Evolutionary conservation across 768 basidiomycete species (phyloP), one percentile per base, ranked within the genome.

Genomic region (Amanita phalloides): DNA sequence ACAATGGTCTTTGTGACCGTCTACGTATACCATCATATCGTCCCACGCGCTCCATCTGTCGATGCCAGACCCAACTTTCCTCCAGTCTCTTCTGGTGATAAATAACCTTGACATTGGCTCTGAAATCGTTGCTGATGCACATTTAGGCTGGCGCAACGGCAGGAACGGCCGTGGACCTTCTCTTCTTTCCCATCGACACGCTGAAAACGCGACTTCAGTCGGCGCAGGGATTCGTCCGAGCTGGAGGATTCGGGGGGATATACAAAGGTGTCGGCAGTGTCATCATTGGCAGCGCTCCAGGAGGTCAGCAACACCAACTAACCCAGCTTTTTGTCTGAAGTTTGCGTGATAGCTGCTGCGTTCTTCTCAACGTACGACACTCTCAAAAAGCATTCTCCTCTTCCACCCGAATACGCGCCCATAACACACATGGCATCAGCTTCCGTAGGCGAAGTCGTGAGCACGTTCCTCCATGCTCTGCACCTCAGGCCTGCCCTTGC

Each of bases 141-240:
- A 7, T 25, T 33, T 53, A 92, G 87, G 86, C 90, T 39, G 92
- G 95, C 23, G 94, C 87, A 20, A 65, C 84, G n/a, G 91, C 96
- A 30, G 95, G 95, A 25, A 86, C 90, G 6, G 77, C 91, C 2
- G 95, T 97, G 14, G 95, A 99, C 68, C 77, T 97, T 42, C 77
- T 96, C 20, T 94, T 99, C 71, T 99, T 92, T 66, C 95, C 95
- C 1, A 82, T 99, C 53, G 95, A 99, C 69, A 96, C 95, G 0
- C 68, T 98, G 64, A 99, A 99, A 69, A 98, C 96, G 36, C 84
- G 95, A 45, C 75, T 96, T 32, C 95, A 99, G 61, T 86, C 92
- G 5, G 64, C 81, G 2, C 83, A 89, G 60, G 96, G 95, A 14
- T 97, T 99, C 65, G 63, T 79, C 42, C 70, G 72, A 26, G 84